phyloP scores from a whole-genome alignment of 2,329 filamentous ascomycete genomes.

The Arthrinium puccinioides region DNA sequence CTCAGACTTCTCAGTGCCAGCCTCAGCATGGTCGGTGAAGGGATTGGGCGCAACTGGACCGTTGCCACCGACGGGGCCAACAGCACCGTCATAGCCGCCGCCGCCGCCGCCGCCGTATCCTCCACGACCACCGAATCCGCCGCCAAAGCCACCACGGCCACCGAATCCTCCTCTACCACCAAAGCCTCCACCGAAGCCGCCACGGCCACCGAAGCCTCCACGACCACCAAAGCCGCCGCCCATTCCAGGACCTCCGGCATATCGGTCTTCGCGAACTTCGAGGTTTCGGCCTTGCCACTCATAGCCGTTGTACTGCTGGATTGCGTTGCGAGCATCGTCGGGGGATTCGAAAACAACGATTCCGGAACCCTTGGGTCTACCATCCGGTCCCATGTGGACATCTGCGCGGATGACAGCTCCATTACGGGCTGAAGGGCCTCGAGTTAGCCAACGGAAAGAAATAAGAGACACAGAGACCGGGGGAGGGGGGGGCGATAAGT shows the following conservation, averaged over 20 bases:
- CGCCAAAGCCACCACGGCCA: constrained; percentile 37
- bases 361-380: constrained; percentile 90
- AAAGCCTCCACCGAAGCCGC: constrained; percentile 32
- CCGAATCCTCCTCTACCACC: constrained; percentile 41
- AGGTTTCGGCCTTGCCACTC: constrained; percentile 94
- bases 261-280: constrained; percentile 94
- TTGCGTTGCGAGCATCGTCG: constrained; percentile 91
- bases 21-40: constrained; percentile 88
- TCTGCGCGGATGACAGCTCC: constrained; percentile 89
- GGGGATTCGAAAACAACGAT: constrained; percentile 94
- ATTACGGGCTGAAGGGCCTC: constrained; percentile 40
- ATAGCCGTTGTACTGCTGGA: constrained; percentile 96
- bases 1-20: constrained; percentile 75
- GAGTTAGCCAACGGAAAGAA: constrained; percentile 7
- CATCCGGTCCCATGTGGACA: constrained; percentile 85
- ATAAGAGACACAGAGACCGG: background rate
- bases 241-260: constrained; percentile 61
- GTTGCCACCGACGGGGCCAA: constrained; percentile 31
- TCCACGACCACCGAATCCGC: constrained; percentile 35
- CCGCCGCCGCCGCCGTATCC: constrained; percentile 32
- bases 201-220: constrained; percentile 31
- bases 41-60: constrained; percentile 64
- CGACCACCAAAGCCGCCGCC: constrained; percentile 44
- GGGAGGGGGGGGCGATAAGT: too few species aligned
- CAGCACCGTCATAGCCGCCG: constrained; percentile 34